Conservation (phyloP, 202 grass and related monocot species). For the Zoysia matrella region DNA sequence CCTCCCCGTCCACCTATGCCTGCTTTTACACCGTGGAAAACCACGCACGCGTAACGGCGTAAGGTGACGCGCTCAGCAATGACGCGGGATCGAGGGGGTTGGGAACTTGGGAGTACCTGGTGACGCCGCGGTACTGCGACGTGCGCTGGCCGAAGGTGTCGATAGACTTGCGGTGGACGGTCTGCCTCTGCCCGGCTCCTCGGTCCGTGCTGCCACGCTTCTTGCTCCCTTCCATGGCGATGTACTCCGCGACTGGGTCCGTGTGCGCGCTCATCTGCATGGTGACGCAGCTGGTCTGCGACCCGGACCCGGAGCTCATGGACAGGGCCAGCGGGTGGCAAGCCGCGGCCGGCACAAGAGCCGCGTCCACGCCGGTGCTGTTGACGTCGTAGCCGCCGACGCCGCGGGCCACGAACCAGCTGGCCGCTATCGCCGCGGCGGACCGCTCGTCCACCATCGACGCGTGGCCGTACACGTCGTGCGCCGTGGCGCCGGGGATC, state of each 20-base stretch:
- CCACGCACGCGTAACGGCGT: neutral
- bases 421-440: slow-evolving; percentile 34
- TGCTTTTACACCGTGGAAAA: slow-evolving; percentile 47
- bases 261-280: slow-evolving; percentile 40
- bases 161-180: slow-evolving; percentile 90
- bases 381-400: slow-evolving; percentile 2
- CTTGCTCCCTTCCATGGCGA: slow-evolving; percentile 60
- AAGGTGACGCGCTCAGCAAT: neutral
- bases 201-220: slow-evolving; percentile 55
- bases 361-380: neutral
- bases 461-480: slow-evolving; percentile 55
- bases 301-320: slow-evolving; percentile 80
- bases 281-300: slow-evolving; percentile 83
- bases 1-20: no score
- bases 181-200: slow-evolving; percentile 58
- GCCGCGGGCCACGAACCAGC: slow-evolving; percentile 28
- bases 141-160: slow-evolving; percentile 99
- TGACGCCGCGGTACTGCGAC: slow-evolving; percentile 94
- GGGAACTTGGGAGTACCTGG: slow-evolving; percentile 52
- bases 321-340: slow-evolving; percentile 65
- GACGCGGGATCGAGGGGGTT: neutral
- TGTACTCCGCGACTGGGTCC: slow-evolving; percentile 46
- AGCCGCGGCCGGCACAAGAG: slow-evolving; percentile 5
- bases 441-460: slow-evolving; percentile 37
- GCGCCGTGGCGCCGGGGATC: slow-evolving; percentile 18